These are phyloP conservation scores for Kickxella alabastrina DNA, from an alignment of 192 early-diverging fungal species.

Conservation along the genomic window DNA sequence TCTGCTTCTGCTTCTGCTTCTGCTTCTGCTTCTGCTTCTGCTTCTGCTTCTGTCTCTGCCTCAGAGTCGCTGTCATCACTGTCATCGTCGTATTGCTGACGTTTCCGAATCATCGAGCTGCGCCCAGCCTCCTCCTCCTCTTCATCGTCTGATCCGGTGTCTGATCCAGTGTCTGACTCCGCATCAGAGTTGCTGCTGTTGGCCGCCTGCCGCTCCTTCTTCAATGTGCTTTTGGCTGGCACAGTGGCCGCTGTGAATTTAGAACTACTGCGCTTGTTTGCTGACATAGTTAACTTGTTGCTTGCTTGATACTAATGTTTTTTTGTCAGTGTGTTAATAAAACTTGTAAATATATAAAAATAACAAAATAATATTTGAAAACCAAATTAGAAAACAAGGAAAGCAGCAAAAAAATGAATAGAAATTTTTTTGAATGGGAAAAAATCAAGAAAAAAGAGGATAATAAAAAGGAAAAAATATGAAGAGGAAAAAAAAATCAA, in stretches of 20 bases:
- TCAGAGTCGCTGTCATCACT: constrained; percentile 3
- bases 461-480: constrained; percentile 3
- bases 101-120: constrained; percentile 6
- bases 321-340: neutral
- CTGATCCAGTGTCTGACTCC: neutral
- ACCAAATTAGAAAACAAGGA: neutral
- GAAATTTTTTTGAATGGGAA: neutral
- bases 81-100: neutral
- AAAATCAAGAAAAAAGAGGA: neutral
- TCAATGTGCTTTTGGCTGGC: no score
- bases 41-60: neutral
- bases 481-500: constrained; percentile 7
- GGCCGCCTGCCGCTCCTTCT: neutral
- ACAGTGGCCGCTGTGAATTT: neutral
- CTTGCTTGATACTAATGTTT: neutral
- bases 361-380: neutral
- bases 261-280: neutral
- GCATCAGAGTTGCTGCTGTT: neutral
- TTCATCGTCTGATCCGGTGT: constrained; percentile 1
- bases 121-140: constrained; percentile 11
- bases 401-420: neutral
- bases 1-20: no score
- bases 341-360: neutral
- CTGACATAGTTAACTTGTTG: neutral
- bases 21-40: constrained; percentile 7